Percentiles rank a stretch among this genome's conserved stretches.
phyloP scores from a whole-genome alignment of 192 early-diverging fungal genomes.

The Coemansia sp. region DNA sequence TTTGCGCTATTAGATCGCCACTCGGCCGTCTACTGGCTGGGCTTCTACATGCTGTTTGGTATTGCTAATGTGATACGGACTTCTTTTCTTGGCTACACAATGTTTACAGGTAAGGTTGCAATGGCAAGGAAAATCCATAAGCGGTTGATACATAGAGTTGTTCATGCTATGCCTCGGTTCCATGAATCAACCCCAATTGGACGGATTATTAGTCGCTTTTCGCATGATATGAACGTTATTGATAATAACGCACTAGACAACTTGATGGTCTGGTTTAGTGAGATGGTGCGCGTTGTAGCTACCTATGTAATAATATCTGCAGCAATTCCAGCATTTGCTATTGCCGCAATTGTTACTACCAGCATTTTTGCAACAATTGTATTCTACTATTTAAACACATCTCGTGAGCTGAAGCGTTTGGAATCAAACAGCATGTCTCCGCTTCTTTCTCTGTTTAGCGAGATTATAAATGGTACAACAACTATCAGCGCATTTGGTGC shows the following conservation, averaged over 20 bases:
- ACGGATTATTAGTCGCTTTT: constrained; percentile 82
- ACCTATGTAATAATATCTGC: constrained; percentile 60
- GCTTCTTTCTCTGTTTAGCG: constrained; percentile 75
- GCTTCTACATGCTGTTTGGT: constrained; percentile 64
- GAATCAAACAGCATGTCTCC: constrained; percentile 75
- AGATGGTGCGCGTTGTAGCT: constrained; percentile 55
- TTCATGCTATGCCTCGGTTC: constrained; percentile 75
- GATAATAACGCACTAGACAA: constrained; percentile 63
- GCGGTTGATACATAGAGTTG: constrained; percentile 57
- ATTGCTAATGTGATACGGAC: constrained; percentile 34
- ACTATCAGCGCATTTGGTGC: constrained; percentile 81
- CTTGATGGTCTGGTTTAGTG: constrained; percentile 55
- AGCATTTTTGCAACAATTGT: constrained; percentile 64
- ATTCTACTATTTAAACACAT: constrained; percentile 67
- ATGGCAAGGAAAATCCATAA: constrained; percentile 63
- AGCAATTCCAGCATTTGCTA: constrained; percentile 71
- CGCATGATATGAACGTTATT: constrained; percentile 77
- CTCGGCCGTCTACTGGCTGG: constrained; percentile 66
- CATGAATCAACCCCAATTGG: constrained; percentile 87
- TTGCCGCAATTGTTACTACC: constrained; percentile 61
- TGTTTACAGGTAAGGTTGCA: constrained; percentile 53
- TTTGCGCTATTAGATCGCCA: too few relatives aligned
- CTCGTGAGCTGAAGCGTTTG: constrained; percentile 85
- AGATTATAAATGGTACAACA: constrained; percentile 70
- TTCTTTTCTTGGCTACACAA: constrained; percentile 40